Percentiles rank a stretch among this genome's conserved stretches.
Conservation (phyloP, 2,329 filamentous ascomycete species). For the Aspergillus sergii region DNA sequence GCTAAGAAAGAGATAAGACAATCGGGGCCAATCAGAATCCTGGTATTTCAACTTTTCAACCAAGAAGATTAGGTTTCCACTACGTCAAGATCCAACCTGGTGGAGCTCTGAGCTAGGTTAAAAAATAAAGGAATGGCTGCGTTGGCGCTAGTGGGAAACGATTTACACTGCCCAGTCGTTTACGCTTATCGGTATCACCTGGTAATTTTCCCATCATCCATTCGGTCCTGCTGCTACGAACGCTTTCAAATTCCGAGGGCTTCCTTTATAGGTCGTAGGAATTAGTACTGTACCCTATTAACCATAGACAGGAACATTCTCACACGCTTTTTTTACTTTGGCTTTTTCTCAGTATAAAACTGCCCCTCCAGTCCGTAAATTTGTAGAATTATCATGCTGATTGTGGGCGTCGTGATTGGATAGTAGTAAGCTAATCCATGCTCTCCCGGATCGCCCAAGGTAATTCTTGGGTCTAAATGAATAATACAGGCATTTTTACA, state of each 20-base stretch:
- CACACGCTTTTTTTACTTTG: not conserved
- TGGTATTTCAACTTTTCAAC: conserved; percentile 31
- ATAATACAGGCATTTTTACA: not conserved
- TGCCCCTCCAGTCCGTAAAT: not conserved
- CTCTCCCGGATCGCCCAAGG: not conserved
- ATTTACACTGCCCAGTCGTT: not conserved
- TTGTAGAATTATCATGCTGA: conserved; percentile 5
- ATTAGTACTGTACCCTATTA: not conserved
- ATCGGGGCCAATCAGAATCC: conserved; percentile 31
- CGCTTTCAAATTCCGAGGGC: not conserved
- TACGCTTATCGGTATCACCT: conserved; percentile 12
- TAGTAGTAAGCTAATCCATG: not conserved
- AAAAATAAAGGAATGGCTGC: conserved; percentile 13
- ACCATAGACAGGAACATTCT: not conserved
- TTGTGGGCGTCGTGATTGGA: conserved; percentile 8
- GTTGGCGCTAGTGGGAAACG: conserved; percentile 19
- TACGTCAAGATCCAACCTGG: conserved; percentile 40
- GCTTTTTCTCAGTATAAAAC: not conserved
- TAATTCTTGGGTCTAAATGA: not conserved
- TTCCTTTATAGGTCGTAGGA: not conserved
- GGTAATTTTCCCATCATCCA: conserved; percentile 13
- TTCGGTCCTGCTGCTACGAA: not conserved
- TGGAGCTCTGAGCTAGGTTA: conserved; percentile 21
- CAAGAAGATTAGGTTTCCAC: conserved; percentile 38
- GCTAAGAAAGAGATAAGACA: conserved; percentile 33